Conservation (phyloP, 2,329 filamentous ascomycete genomes). For the Trichophyton schoenleinii region DNA sequence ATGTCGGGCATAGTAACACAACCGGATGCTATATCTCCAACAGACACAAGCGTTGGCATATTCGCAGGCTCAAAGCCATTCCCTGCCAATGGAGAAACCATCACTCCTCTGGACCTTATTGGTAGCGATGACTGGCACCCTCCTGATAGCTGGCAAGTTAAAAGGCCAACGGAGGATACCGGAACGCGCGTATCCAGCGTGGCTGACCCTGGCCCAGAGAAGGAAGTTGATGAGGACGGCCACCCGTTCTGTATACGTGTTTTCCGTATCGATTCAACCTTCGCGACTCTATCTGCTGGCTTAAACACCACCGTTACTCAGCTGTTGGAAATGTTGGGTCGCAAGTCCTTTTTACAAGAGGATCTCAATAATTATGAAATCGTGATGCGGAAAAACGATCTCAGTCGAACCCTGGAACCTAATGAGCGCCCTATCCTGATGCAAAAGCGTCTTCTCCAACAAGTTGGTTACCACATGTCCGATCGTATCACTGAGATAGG, state of each 20-base stretch:
- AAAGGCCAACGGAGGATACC: conserved; percentile 41
- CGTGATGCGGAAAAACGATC: conserved; percentile 82
- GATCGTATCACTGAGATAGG: conserved; percentile 89
- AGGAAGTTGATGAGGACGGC: conserved; percentile 60
- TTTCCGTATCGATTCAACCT: conserved; percentile 86
- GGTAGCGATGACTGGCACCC: conserved; percentile 65
- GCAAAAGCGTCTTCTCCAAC: conserved; percentile 80
- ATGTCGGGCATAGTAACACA: conserved; percentile 83
- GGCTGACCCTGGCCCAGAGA: conserved; percentile 32
- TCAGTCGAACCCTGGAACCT: conserved; percentile 65
- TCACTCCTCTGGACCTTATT: conserved; percentile 15
- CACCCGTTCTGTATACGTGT: conserved; percentile 84
- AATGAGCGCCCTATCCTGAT: conserved; percentile 76
- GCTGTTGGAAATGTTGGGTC: conserved; percentile 77
- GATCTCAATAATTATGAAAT: conserved; percentile 91
- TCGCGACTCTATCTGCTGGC: conserved; percentile 76
- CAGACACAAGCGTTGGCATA: conserved; percentile 38
- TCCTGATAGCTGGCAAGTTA: conserved; percentile 92
- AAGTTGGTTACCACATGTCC: conserved; percentile 76
- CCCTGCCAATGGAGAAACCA: conserved; percentile 17
- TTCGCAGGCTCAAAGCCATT: conserved; percentile 21
- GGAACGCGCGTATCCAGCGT: conserved; percentile 39
- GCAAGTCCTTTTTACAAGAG: conserved; percentile 87
- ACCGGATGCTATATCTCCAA: conserved; percentile 56
- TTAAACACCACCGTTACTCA: conserved; percentile 77